phyloP scores from a whole-genome alignment of 495 filamentous ascomycete species.

The Saxispiralis lemnorum region DNA sequence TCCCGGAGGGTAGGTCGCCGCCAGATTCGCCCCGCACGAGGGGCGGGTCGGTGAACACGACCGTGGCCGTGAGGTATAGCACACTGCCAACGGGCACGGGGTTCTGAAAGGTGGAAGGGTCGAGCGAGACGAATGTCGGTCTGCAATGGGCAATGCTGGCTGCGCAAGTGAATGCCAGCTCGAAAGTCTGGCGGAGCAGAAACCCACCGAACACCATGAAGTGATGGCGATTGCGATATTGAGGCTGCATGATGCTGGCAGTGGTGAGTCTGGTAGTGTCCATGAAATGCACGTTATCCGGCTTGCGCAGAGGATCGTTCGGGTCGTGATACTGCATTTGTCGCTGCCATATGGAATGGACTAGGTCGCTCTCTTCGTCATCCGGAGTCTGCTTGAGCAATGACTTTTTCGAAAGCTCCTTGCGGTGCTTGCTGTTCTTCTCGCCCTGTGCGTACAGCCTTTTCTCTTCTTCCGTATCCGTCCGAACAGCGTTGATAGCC shows the following conservation, averaged over 20 bases:
- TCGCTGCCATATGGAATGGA: conserved; percentile 63
- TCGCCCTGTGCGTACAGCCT: conserved; percentile 50
- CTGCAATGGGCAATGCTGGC: conserved; percentile 57
- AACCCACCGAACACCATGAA: conserved; percentile 88
- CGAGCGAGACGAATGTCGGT: conserved; percentile 60
- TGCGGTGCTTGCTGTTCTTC: conserved; percentile 57
- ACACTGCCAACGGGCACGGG: conserved; percentile 72
- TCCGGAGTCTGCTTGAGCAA: conserved; percentile 58
- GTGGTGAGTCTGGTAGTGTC: conserved; percentile 45
- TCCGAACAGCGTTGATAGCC: conserved; percentile 38
- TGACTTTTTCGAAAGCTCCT: conserved; percentile 42
- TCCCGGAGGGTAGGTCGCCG: conserved; percentile 23
- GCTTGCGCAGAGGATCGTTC: conserved; percentile 37
- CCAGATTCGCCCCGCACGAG: conserved; percentile 17
- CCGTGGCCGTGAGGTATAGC: conserved; percentile 58
- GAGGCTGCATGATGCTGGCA: conserved; percentile 73
- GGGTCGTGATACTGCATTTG: conserved; percentile 55
- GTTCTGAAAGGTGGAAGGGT: conserved; percentile 68
- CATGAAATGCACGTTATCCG: conserved; percentile 50
- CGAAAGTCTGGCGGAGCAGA: conserved; percentile 58
- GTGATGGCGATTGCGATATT: conserved; percentile 68
- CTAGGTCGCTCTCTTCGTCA: conserved; percentile 57
- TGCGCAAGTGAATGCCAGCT: conserved; percentile 79
- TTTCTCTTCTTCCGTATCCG: conserved; percentile 57
- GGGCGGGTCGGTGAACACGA: conserved; percentile 60